Evolutionary conservation across 306 rosid genomes (phyloP).

Genomic region (Astragalus glycyphyllos): DNA sequence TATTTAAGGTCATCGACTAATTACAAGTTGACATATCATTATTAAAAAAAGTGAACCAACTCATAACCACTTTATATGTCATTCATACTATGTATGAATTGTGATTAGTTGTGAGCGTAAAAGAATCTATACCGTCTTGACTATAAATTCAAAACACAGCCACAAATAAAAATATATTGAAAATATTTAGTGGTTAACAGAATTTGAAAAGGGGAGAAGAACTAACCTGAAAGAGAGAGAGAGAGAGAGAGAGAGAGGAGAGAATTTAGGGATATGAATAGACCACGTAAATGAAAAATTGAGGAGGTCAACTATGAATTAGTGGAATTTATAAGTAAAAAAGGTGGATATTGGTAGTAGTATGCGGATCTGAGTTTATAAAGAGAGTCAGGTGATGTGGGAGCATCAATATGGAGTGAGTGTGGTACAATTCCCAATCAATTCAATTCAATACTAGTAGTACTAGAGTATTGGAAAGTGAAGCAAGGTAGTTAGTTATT

Average conservation of each 20-base stretch:
- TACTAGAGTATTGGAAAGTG: conserved; percentile 21
- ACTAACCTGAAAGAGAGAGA: too few relatives aligned
- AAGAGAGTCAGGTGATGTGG: conserved; percentile 44
- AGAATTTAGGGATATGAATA: conserved; percentile 22
- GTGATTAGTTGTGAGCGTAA: too few relatives aligned
- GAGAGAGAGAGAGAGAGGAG: too few relatives aligned
- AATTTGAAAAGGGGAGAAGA: conserved; percentile 2
- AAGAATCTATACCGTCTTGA: too few relatives aligned
- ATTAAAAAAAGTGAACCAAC: too few relatives aligned
- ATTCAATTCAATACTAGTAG: background rate
- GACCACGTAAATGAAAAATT: conserved; percentile 15
- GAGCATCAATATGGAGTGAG: conserved; percentile 29
- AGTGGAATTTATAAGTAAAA: background rate
- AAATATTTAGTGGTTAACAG: conserved; percentile 10
- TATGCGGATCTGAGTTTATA: conserved; percentile 30
- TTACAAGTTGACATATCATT: too few relatives aligned
- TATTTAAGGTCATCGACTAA: too few relatives aligned
- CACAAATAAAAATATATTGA: background rate
- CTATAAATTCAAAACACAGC: background rate
- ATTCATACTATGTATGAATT: too few relatives aligned
- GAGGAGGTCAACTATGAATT: too few relatives aligned
- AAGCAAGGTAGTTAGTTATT: background rate
- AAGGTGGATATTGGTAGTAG: background rate
- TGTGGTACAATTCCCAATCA: conserved; percentile 31
- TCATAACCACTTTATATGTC: too few relatives aligned